Evolutionary conservation across 257 asterid genomes (phyloP).

Genomic region (Lavandula angustifolia): DNA sequence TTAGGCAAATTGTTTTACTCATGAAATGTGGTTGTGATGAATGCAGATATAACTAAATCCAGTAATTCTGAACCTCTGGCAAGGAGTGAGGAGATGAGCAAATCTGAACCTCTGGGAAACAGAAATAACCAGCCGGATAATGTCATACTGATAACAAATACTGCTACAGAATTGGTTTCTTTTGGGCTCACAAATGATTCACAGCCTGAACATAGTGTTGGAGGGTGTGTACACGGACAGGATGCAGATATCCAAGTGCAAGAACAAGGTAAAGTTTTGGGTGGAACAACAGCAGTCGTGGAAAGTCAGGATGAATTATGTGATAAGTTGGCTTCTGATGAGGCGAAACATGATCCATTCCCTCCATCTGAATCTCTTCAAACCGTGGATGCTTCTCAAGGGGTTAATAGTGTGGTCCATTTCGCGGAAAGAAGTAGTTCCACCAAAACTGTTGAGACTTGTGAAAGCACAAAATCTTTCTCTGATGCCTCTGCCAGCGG

Average conservation of each 20-base stretch:
- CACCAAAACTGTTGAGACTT: slow-evolving; percentile 6
- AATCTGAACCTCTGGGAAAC: slow-evolving; percentile 30
- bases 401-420: slow-evolving; percentile 31
- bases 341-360: slow-evolving; percentile 35
- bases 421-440: slow-evolving; percentile 20
- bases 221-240: slow-evolving; percentile 21
- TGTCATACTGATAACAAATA: slow-evolving; percentile 17
- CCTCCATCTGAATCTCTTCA: slow-evolving; percentile 34
- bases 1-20: slow-evolving; percentile 9
- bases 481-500: slow-evolving; percentile 29
- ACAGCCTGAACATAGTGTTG: slow-evolving; percentile 29
- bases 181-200: slow-evolving; percentile 28
- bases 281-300: slow-evolving; percentile 20
- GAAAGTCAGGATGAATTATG: slow-evolving; percentile 34
- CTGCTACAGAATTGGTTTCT: slow-evolving; percentile 33
- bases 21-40: slow-evolving; percentile 14
- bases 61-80: slow-evolving; percentile 22
- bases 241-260: slow-evolving; percentile 26
- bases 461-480: not conserved
- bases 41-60: slow-evolving; percentile 40
- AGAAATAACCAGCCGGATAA: slow-evolving; percentile 34
- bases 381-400: slow-evolving; percentile 30
- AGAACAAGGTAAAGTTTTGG: slow-evolving; percentile 33
- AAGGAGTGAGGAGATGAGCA: slow-evolving; percentile 25
- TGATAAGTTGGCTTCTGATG: slow-evolving; percentile 36